Evolutionary conservation across 345 rosid species (phyloP).

Genomic region (Rubroshorea leprosula): DNA sequence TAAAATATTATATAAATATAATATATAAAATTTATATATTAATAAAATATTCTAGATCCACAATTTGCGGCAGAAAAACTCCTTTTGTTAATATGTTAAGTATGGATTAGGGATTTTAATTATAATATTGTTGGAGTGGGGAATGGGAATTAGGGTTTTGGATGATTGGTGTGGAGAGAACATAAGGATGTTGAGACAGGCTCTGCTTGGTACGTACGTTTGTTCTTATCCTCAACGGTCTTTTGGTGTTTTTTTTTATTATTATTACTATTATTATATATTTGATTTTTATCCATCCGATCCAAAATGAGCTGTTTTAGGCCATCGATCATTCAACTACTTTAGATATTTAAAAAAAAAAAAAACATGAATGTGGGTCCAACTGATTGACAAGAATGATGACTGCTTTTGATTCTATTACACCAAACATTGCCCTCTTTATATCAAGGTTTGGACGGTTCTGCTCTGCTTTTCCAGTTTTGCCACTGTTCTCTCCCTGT

Average conservation of each 20-base stretch:
- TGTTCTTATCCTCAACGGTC: slow-evolving; percentile 25
- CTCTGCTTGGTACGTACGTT: slow-evolving; percentile 9
- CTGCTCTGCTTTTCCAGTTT: slow-evolving; percentile 7
- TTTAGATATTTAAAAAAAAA: no score
- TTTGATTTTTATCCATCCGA: background rate
- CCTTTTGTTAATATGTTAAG: background rate
- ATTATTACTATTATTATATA: no score
- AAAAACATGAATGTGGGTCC: background rate
- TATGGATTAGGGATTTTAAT: background rate
- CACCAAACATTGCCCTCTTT: background rate
- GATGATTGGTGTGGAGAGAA: slow-evolving; percentile 31
- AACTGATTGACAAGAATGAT: background rate
- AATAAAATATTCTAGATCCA: no score
- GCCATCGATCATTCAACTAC: slow-evolving; percentile 10
- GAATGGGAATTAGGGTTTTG: slow-evolving; percentile 6
- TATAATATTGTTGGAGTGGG: background rate
- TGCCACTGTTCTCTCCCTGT: no score
- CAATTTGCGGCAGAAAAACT: no score
- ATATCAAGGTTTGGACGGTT: slow-evolving; percentile 13
- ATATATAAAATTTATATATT: no score
- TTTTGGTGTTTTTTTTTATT: background rate
- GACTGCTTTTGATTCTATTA: slow-evolving; percentile 7
- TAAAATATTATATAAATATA: no score
- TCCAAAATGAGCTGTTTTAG: slow-evolving; percentile 14
- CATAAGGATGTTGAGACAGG: slow-evolving; percentile 30